Conservation (phyloP, 441 rosid genomes). For the Brassica hybrid region DNA sequence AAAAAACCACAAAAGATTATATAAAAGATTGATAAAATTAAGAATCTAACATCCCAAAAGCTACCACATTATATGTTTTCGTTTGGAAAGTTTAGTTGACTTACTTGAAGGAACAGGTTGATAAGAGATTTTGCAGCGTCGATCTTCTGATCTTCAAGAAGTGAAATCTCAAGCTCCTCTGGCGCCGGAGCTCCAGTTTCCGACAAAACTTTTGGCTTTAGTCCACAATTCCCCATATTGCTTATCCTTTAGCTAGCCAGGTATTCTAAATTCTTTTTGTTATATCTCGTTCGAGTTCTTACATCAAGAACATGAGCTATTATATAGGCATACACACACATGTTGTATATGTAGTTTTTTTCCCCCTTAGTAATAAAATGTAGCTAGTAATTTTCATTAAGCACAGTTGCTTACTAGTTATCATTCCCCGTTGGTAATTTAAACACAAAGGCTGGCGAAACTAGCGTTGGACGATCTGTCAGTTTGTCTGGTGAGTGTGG, state of each 20-base stretch:
- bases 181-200: conserved; percentile 34
- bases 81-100: neutral
- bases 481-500: conserved; percentile 32
- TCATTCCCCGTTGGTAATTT: neutral
- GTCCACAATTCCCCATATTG: conserved; percentile 41
- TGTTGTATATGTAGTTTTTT: neutral
- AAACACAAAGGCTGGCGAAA: conserved; percentile 30
- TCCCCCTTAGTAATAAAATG: neutral
- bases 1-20: neutral
- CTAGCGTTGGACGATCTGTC: conserved; percentile 22
- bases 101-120: conserved; percentile 38
- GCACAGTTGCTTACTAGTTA: neutral
- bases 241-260: neutral
- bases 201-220: conserved; percentile 35
- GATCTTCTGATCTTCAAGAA: conserved; percentile 32
- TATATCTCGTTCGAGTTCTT: conserved; percentile 2
- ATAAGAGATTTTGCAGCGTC: conserved; percentile 36
- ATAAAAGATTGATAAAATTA: neutral
- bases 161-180: conserved; percentile 31
- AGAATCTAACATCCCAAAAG: neutral
- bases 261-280: neutral
- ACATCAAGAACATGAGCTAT: conserved; percentile 6
- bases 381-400: neutral
- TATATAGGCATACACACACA: conserved; percentile 32
- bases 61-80: neutral